A percentile compares a stretch with the other conserved stretches of the same genome.
Conservation (phyloP, 2,329 filamentous ascomycete genomes). For the Ophiosphaerella korrae region DNA sequence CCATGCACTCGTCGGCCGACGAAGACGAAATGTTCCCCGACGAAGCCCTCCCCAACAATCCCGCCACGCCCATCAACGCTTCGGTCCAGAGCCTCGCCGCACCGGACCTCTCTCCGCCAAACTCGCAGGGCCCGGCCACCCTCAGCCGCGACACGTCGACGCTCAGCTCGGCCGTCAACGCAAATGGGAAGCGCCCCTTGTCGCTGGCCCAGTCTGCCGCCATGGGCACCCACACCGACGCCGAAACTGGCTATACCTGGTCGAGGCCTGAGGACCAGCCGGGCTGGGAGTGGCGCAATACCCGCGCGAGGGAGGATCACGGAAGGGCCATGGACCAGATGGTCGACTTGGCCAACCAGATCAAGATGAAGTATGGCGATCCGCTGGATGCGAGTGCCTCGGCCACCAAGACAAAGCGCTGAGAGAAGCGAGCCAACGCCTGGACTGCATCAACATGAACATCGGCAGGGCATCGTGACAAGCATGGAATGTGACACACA, state of each 20-base stretch:
- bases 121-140: conserved; percentile 51
- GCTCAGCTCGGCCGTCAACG: conserved; percentile 37
- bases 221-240: conserved; percentile 17
- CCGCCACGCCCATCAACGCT: conserved; percentile 51
- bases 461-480: not conserved
- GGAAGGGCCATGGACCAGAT: conserved; percentile 41
- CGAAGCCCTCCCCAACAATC: conserved; percentile 42
- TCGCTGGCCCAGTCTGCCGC: conserved; percentile 22
- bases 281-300: conserved; percentile 46
- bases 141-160: conserved; percentile 28
- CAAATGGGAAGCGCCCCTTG: conserved; percentile 45
- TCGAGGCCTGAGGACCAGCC: conserved; percentile 43
- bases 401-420: conserved; percentile 34
- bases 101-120: conserved; percentile 60
- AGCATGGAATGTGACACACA: not conserved
- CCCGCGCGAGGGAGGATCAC: conserved; percentile 44
- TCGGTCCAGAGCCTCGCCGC: conserved; percentile 28
- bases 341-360: conserved; percentile 41
- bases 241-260: conserved; percentile 47
- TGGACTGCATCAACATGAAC: too few relatives aligned
- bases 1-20: conserved; percentile 57
- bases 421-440: conserved; percentile 8
- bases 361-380: conserved; percentile 45
- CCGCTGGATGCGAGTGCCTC: conserved; percentile 39
- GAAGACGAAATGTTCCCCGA: conserved; percentile 52